phyloP scores from a whole-genome alignment of 805 yeast species.

The Starmerella apis region DNA sequence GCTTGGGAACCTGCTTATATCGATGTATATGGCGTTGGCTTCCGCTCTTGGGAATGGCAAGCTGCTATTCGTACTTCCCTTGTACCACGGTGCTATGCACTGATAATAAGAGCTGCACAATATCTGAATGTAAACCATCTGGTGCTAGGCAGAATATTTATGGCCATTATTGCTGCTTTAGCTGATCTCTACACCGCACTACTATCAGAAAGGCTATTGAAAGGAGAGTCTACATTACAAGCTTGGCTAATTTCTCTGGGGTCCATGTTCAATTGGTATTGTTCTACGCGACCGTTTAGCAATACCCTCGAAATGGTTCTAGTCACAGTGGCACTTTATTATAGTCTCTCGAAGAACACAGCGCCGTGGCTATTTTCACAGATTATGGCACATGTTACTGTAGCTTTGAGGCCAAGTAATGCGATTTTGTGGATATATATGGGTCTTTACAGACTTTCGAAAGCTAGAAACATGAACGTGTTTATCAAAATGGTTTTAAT shows the following conservation, averaged over 20 bases:
- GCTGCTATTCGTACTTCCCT: conserved; percentile 62
- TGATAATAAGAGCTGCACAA: conserved; percentile 35
- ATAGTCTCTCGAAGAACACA: conserved; percentile 52
- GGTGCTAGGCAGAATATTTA: conserved; percentile 51
- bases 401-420: conserved; percentile 78
- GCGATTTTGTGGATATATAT: conserved; percentile 61
- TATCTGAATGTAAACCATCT: conserved; percentile 30
- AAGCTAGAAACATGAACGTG: conserved; percentile 12
- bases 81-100: conserved; percentile 64
- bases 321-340: conserved; percentile 53
- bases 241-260: conserved; percentile 42
- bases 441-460: conserved; percentile 34
- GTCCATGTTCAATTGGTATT: conserved; percentile 74
- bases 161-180: conserved; percentile 56
- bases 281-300: conserved; percentile 72
- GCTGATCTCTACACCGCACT: conserved; percentile 55
- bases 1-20: conserved; percentile 83
- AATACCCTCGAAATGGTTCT: conserved; percentile 70
- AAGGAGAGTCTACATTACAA: background rate
- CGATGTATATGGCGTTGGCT: conserved; percentile 67
- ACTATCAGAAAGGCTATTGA: conserved; percentile 34
- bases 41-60: conserved; percentile 91
- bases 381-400: conserved; percentile 47
- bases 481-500: conserved; percentile 7
- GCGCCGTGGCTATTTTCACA: conserved; percentile 31